Evolutionary conservation across 164 flowering plant species (phyloP).

Genomic region (Euptelea pleiosperma): DNA sequence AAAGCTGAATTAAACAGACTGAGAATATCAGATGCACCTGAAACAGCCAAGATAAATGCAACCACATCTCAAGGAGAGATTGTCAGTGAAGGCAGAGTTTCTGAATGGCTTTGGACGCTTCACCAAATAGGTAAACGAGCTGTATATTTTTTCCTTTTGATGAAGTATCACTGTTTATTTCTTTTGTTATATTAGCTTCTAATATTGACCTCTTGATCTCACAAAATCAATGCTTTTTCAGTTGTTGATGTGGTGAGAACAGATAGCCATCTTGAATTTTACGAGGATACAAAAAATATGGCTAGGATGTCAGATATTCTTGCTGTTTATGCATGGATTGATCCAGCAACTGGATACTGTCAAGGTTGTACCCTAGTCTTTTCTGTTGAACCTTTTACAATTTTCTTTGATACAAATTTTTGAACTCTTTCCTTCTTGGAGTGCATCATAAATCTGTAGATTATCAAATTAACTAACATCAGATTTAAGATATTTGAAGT

Average conservation of each 20-base stretch:
- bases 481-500: background rate
- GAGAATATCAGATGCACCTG: constrained; percentile 56
- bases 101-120: constrained; percentile 97
- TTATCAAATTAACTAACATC: background rate
- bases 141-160: background rate
- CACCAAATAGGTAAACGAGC: constrained; percentile 65
- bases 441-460: background rate
- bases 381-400: constrained; percentile 1
- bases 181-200: background rate
- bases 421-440: background rate
- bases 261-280: constrained; percentile 89
- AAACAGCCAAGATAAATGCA: constrained; percentile 27
- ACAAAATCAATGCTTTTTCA: constrained; percentile 26
- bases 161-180: background rate
- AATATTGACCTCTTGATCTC: constrained; percentile 5
- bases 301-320: constrained; percentile 97
- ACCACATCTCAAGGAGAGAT: constrained; percentile 30
- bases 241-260: constrained; percentile 95
- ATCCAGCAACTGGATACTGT: constrained; percentile 91
- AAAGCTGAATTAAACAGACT: constrained; percentile 35
- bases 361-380: constrained; percentile 56
- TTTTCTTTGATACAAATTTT: constrained; percentile 2
- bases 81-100: constrained; percentile 55
- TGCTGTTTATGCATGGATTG: constrained; percentile 96
- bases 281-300: constrained; percentile 65